These are phyloP conservation scores for Sugiyamaella castrensis DNA, from an alignment of 1,139 yeast species.

Conservation along the genomic window DNA sequence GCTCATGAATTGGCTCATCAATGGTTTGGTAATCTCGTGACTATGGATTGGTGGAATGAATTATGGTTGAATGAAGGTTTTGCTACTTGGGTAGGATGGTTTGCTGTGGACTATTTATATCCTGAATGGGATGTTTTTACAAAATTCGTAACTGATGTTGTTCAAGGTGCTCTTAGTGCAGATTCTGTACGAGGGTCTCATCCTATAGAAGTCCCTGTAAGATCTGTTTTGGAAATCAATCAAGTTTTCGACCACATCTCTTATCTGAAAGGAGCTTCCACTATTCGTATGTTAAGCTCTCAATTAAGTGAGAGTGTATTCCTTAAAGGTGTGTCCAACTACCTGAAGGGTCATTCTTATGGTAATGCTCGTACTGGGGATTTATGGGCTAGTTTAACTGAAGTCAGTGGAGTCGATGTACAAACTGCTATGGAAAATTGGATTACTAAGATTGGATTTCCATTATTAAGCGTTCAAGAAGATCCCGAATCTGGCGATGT, in stretches of 20 bases:
- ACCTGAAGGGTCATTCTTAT: slow-evolving; percentile 54
- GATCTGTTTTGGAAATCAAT: slow-evolving; percentile 69
- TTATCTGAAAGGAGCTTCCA: slow-evolving; percentile 72
- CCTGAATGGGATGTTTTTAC: slow-evolving; percentile 76
- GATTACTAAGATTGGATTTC: slow-evolving; percentile 66
- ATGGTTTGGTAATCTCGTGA: slow-evolving; percentile 80
- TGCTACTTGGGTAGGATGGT: slow-evolving; percentile 78
- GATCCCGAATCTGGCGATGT: slow-evolving; percentile 35
- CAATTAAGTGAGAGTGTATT: slow-evolving; percentile 65
- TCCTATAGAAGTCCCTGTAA: slow-evolving; percentile 74
- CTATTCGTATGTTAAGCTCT: slow-evolving; percentile 66
- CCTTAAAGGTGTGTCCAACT: slow-evolving; percentile 66
- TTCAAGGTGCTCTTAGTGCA: slow-evolving; percentile 60
- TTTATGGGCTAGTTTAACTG: slow-evolving; percentile 56
- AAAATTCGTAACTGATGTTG: slow-evolving; percentile 58
- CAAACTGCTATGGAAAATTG: slow-evolving; percentile 54
- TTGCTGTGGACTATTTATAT: slow-evolving; percentile 59
- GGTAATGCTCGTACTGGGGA: slow-evolving; percentile 61
- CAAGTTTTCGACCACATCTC: slow-evolving; percentile 78
- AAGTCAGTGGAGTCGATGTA: slow-evolving; percentile 55
- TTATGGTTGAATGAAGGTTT: slow-evolving; percentile 82
- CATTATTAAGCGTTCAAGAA: slow-evolving; percentile 50
- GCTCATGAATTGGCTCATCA: slow-evolving; percentile 82
- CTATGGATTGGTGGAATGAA: slow-evolving; percentile 87
- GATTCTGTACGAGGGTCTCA: slow-evolving; percentile 74